Percentiles rank a stretch among this genome's conserved stretches.
These are phyloP conservation scores for Oropetium thomaeum DNA, from an alignment of 176 grass and related monocot species.

Conservation along the genomic window DNA sequence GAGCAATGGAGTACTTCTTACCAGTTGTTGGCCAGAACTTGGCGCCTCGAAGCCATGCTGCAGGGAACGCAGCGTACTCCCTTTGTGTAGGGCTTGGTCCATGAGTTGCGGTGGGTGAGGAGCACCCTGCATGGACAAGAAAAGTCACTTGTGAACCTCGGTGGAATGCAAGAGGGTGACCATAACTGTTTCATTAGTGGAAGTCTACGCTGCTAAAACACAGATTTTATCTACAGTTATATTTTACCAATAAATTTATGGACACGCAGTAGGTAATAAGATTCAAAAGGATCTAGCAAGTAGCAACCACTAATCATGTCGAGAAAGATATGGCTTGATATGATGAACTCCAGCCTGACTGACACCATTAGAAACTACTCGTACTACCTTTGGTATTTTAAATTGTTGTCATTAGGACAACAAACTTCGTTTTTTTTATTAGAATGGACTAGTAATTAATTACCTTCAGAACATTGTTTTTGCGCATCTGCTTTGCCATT, in stretches of 20 bases:
- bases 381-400: too few species aligned
- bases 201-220: neutral
- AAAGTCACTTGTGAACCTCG: constrained; percentile 9
- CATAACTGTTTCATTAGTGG: neutral
- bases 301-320: neutral
- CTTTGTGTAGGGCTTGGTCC: constrained; percentile 95
- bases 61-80: constrained; percentile 93
- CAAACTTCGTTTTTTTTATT: too few species aligned
- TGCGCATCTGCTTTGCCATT: constrained; percentile 73
- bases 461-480: constrained; percentile 99
- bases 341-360: neutral
- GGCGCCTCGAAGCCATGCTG: constrained; percentile 80
- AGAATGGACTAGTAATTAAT: neutral
- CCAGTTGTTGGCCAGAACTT: constrained; percentile 98
- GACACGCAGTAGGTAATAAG: neutral
- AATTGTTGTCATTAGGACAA: too few species aligned
- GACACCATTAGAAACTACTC: neutral
- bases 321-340: neutral
- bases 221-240: neutral
- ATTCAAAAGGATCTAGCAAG: constrained; percentile 13
- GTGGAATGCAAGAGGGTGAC: constrained; percentile 10
- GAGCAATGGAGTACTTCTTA: constrained; percentile 23
- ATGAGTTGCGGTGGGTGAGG: constrained; percentile 83
- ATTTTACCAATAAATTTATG: neutral
- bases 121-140: constrained; percentile 64